Evolutionary conservation across 305 asterid species (phyloP).

Genomic region (Fraxinus ornus): DNA sequence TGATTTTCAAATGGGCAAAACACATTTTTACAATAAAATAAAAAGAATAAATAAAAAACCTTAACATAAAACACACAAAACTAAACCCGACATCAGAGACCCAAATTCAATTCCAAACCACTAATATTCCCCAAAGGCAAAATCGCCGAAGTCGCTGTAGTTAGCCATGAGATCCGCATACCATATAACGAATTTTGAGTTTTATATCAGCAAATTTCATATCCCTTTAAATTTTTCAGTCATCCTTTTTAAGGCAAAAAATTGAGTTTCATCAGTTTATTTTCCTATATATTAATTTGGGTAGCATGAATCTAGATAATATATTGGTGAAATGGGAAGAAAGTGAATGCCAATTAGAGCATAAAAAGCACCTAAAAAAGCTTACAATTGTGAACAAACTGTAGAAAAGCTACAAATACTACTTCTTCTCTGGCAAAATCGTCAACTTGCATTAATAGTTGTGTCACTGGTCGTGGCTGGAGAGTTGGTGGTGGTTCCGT

Average conservation of each 20-base stretch:
- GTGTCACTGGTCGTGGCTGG: background rate
- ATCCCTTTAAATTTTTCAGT: background rate
- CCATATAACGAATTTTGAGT: background rate
- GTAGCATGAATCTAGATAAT: background rate
- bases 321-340: background rate
- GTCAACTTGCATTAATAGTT: background rate
- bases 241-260: background rate
- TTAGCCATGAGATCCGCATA: slow-evolving; percentile 26
- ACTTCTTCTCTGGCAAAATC: background rate
- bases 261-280: background rate
- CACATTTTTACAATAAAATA: no score
- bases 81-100: background rate
- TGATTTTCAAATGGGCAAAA: background rate
- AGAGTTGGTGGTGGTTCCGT: background rate
- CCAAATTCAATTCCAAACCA: background rate
- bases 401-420: background rate
- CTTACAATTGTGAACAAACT: background rate
- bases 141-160: background rate
- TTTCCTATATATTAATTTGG: background rate
- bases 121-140: background rate
- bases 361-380: background rate
- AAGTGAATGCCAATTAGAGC: background rate
- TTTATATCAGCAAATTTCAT: background rate
- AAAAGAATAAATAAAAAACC: background rate
- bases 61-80: background rate